phyloP scores from a whole-genome alignment of 176 grass and related monocot genomes.

The Hordeum vulgare region MorexV3_pseudomolecules_assembly NC_058523.1:481350203-481350702 shows the following conservation, averaged over 20 bases:
- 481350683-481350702: no score
- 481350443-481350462: constrained; percentile 6
- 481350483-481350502: not conserved
- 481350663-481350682: no score
- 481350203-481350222: constrained; percentile 8
- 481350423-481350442: not conserved
- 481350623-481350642: no score
- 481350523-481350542: not conserved
- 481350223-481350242: not conserved
- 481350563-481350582: not conserved
- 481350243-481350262: not conserved
- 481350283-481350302: not conserved
- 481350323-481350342: constrained; percentile 8
- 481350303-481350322: not conserved
- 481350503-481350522: not conserved
- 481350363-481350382: constrained; percentile 5
- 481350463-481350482: not conserved
- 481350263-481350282: constrained; percentile 15
- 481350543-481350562: not conserved
- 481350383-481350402: constrained; percentile 20
- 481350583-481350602: no score
- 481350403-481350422: constrained; percentile 10
- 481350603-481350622: no score
- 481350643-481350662: no score
- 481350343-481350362: constrained; percentile 12